Percentiles rank a stretch among this genome's conserved stretches.
phyloP scores from a whole-genome alignment of 257 asterid genomes.

The Anisodus tanguticus region DNA sequence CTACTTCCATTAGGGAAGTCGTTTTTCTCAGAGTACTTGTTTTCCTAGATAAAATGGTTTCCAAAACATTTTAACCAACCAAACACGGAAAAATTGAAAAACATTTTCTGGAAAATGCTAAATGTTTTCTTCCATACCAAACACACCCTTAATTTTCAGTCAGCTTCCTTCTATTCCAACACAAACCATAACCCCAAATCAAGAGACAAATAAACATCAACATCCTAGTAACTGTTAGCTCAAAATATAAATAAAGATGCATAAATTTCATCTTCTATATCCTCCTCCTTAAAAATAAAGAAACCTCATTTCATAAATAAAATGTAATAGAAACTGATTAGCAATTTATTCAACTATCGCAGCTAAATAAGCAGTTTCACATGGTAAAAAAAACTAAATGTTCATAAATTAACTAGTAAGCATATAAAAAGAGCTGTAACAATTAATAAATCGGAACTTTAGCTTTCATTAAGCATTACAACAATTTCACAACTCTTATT shows the following conservation, averaged over 20 bases:
- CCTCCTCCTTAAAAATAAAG: no score
- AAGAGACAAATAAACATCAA: neutral
- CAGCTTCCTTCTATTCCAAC: neutral
- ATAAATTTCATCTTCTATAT: neutral
- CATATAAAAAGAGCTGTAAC: neutral
- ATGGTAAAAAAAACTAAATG: neutral
- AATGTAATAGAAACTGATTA: conserved; percentile 16
- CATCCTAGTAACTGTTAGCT: neutral
- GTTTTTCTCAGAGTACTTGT: no score
- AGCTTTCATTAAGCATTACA: conserved; percentile 8
- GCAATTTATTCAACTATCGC: neutral
- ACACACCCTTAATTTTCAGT: neutral
- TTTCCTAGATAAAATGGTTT: no score
- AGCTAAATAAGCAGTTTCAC: neutral
- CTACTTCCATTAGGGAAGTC: no score
- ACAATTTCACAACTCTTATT: neutral
- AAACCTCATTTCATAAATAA: neutral
- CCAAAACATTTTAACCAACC: no score
- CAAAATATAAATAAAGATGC: neutral
- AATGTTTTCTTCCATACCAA: no score
- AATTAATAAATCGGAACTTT: conserved; percentile 7
- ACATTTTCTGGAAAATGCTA: no score
- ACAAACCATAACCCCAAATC: neutral
- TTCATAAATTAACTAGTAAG: conserved; percentile 1
- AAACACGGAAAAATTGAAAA: no score